Evolutionary conservation across 768 basidiomycete genomes (phyloP), one percentile per base, ranked within the genome.

Genomic region (Dendrothele bispora): DNA sequence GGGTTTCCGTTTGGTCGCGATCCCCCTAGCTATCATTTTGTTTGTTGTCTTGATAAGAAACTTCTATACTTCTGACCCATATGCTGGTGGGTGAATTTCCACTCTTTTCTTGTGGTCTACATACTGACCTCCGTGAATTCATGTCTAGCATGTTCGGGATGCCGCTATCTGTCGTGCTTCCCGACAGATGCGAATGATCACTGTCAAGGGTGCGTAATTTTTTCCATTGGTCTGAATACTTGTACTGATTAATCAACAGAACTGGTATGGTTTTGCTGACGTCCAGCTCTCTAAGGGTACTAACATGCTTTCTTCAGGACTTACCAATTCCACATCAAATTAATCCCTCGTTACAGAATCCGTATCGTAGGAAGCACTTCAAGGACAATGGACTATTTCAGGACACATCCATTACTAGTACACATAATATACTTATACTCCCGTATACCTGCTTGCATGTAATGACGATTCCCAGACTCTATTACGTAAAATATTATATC

Each of bases 131-230:
- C 54, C 40, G 29, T 18, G 20, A 32, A 5, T 38, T 46, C 28
- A 32, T 12, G 46, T 18, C 27, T 43, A 91, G 91, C 91, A 24
- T 93, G 91, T 62, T 74, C 83, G 43, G 88, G 93, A 54, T 97
- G 94, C 63, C 82, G 91, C 41, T 97, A 91, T 64, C 69, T 97
- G 4, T 93, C 91, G 2, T 97, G 95, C 57, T 82, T 95, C 63
- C 95, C 94, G 1, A 87, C 85, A 6, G 64, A 73, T 27, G 67
- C 78, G 1, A 91, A 90, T 52, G 80, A 86, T 57, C 67, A 84
- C 49, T 91, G 88, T 58, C 61, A 78, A 69, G 79, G 79, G 75
- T 77, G 56, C 15, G 74, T 69, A 27, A 30, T 21, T 47, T 26
- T 30, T 24, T 24, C 21, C 7, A 4, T 26, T 27, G 10, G n/a